A percentile compares a stretch with the other conserved stretches of the same genome.
These are phyloP conservation scores for Metschnikowia kunwiensis DNA, from an alignment of 805 yeast genomes.

Conservation along the genomic window DNA sequence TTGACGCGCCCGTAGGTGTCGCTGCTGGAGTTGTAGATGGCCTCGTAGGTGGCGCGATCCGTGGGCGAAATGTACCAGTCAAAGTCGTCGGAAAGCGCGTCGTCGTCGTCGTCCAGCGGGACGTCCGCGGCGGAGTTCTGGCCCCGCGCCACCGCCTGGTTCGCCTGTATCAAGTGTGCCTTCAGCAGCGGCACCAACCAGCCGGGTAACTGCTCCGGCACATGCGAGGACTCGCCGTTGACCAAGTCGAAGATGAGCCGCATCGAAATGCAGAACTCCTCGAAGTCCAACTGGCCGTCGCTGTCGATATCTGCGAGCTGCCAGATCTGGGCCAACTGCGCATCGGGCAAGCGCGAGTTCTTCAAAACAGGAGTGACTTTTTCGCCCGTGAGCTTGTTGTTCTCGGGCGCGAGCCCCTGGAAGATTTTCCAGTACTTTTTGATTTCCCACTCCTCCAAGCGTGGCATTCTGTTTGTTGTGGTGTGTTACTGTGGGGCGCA, in stretches of 20 bases:
- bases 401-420: constrained; percentile 79
- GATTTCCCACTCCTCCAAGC: constrained; percentile 91
- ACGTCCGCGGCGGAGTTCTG: constrained; percentile 23
- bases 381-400: constrained; percentile 78
- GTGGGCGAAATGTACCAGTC: constrained; percentile 97
- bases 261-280: constrained; percentile 98
- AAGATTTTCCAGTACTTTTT: constrained; percentile 98
- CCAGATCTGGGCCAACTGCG: constrained; percentile 84
- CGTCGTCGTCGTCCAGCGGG: constrained; percentile 50
- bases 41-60: constrained; percentile 74
- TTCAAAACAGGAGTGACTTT: constrained; percentile 82
- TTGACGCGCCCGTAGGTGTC: constrained; percentile 79
- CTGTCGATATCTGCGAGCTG: constrained; percentile 47
- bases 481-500: no score
- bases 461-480: constrained; percentile 59
- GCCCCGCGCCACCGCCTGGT: constrained; percentile 52
- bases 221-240: constrained; percentile 54
- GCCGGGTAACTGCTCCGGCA: constrained; percentile 76
- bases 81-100: constrained; percentile 60
- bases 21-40: constrained; percentile 67
- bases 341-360: constrained; percentile 49
- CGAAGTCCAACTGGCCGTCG: constrained; percentile 70
- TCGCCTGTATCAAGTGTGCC: constrained; percentile 80
- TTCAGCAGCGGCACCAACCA: constrained; percentile 94
- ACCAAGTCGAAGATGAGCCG: constrained; percentile 87